phyloP scores from a whole-genome alignment of 176 grass and related monocot species.

The Ananas comosus region DNA sequence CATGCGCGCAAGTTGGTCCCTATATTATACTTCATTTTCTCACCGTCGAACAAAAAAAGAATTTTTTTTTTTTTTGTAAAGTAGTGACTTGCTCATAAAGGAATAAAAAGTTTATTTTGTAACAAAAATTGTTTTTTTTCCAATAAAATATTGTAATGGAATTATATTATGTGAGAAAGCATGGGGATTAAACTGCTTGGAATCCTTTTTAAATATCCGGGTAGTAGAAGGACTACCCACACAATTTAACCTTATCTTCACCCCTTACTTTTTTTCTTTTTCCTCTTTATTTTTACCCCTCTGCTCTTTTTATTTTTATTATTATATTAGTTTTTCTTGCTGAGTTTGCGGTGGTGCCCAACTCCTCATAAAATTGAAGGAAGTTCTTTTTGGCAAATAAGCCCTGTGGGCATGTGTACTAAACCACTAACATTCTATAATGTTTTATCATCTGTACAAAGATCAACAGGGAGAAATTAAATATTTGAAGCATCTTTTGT shows the following conservation, averaged over 20 bases:
- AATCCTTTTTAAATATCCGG: no score
- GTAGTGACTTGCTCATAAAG: no score
- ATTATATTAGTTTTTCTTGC: neutral
- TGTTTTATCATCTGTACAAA: neutral
- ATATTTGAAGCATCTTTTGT: neutral
- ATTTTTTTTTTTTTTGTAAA: no score
- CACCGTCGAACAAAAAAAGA: no score
- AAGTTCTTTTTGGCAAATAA: neutral
- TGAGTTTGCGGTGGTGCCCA: neutral
- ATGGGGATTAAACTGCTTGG: no score
- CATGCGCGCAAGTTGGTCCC: no score
- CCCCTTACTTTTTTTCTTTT: neutral
- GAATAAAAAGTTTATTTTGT: no score
- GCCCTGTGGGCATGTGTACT: neutral
- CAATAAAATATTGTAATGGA: no score
- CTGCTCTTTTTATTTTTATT: neutral
- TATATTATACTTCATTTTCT: no score
- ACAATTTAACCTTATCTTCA: constrained; percentile 17
- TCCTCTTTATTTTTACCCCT: neutral
- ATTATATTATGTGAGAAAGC: no score
- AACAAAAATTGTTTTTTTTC: no score
- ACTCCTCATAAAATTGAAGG: neutral
- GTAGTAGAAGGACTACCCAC: neutral
- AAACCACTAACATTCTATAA: neutral
- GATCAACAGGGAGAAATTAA: neutral